Base-by-base conservation (phyloP, 2,329 filamentous ascomycete species). In the Colletotrichum aenigma region DNA sequence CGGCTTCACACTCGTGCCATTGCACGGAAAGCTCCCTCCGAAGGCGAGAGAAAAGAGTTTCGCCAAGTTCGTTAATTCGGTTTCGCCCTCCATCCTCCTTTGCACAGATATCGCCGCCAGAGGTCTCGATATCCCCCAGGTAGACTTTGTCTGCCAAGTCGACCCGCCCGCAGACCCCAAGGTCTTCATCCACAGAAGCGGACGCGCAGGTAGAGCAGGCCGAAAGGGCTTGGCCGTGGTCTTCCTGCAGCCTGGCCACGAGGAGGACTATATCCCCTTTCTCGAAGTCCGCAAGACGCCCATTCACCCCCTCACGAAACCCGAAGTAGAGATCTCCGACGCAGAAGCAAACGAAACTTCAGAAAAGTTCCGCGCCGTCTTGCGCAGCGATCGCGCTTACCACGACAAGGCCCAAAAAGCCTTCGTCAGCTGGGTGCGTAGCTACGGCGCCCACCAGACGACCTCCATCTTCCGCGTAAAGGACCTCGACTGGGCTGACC, bases 81-180 rank as follows among this genome's bases (percentile, higher is more conserved):
- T 94, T 2, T 91, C 91, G 1, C 94, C 96, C 0, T 93, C 94
- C 2, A 90, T 99, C 38, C 91, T 99, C 13, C 88, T 99, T 8
- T 98, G 96, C 8, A 98, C 97, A 21, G 96, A 98, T 82, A 92
- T 98, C 30, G 95, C 96, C 4, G 95, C 96, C 4, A 92, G 96
- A 76, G 96, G 96, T 16, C 90, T 98, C 6, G 96, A 98, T 82
- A 97, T 98, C 70, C 96, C 96, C 0, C 92, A 96, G 72, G 96
- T 98, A 52, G 96, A 98, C 82, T 89, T 98, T 3, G 96, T 98
- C 6, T 91, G 98, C 1, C 96, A 98, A 82, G 89, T 98, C 58
- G 96, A 98, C 82, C 94, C 80, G 85, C 95, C 81, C 2, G 95
- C 94, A 55, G 96, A 98, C 80, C 95, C 96, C 0, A 98, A 98